These are phyloP conservation scores for Rhododendron griersonianum DNA, from an alignment of 148 eudicot species.

Conservation along the genomic window DNA sequence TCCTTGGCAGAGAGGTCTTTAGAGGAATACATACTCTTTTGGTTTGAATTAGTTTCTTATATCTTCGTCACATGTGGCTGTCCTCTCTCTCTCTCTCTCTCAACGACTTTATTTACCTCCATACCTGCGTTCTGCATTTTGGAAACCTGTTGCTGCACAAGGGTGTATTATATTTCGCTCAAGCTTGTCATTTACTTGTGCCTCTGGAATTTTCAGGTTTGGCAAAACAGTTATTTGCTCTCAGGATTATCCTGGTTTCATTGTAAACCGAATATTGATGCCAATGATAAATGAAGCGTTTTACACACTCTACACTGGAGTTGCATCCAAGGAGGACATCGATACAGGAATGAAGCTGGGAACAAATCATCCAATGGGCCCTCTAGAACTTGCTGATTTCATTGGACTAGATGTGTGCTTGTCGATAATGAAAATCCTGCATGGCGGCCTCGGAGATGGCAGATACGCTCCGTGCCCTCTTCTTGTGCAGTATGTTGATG, in stretches of 20 bases:
- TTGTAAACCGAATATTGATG: slow-evolving; percentile 83
- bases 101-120: background rate
- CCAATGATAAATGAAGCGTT: slow-evolving; percentile 97
- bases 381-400: slow-evolving; percentile 84
- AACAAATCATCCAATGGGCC: slow-evolving; percentile 94
- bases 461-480: slow-evolving; percentile 90
- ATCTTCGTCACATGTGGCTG: background rate
- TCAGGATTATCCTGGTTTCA: slow-evolving; percentile 73
- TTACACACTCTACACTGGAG: slow-evolving; percentile 74
- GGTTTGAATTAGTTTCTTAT: background rate
- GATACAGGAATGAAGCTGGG: slow-evolving; percentile 91
- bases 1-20: slow-evolving; percentile 74
- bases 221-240: slow-evolving; percentile 83
- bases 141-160: background rate
- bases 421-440: slow-evolving; percentile 77
- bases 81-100: background rate
- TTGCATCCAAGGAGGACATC: slow-evolving; percentile 89
- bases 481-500: slow-evolving; percentile 86
- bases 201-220: slow-evolving; percentile 41
- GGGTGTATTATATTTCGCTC: background rate
- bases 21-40: background rate
- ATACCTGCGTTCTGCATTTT: background rate
- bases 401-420: slow-evolving; percentile 91
- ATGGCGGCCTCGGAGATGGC: slow-evolving; percentile 72
- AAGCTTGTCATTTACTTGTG: background rate